phyloP scores from a whole-genome alignment of 495 filamentous ascomycete genomes.

The Penicillium cinerascens region DNA sequence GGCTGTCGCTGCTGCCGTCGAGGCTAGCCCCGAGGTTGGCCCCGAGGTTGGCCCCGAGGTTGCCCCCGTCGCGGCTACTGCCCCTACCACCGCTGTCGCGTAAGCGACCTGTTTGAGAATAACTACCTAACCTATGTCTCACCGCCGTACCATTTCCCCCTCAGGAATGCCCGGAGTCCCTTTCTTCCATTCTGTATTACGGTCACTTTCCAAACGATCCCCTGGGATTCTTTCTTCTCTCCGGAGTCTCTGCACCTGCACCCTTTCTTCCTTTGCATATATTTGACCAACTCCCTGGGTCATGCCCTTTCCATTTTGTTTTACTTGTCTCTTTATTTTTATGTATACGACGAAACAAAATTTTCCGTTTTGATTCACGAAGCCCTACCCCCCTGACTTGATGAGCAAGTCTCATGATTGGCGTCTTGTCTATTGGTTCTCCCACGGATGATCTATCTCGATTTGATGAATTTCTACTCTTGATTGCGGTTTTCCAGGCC shows the following conservation, averaged over 20 bases:
- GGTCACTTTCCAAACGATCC: conserved; percentile 30
- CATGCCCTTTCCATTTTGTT: conserved; percentile 1
- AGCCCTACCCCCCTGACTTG: conserved; percentile 12
- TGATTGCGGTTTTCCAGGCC: conserved; percentile 31
- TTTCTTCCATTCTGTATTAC: conserved; percentile 35
- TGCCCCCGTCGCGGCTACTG: conserved; percentile 39
- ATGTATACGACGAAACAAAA: conserved; percentile 44
- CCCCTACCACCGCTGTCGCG: conserved; percentile 54
- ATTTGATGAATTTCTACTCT: conserved; percentile 26
- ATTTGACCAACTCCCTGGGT: conserved; percentile 25
- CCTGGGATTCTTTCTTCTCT: conserved; percentile 21
- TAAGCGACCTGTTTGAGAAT: conserved; percentile 31
- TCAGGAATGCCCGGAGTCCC: conserved; percentile 20
- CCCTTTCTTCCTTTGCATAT: conserved; percentile 44
- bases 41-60: conserved; percentile 41
- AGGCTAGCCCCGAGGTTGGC: conserved; percentile 40
- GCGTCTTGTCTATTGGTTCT: conserved; percentile 42
- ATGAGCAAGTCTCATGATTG: conserved; percentile 42
- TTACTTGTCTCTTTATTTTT: conserved; percentile 5
- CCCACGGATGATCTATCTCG: conserved; percentile 30
- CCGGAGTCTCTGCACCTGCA: conserved; percentile 20
- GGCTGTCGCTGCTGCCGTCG: conserved; percentile 44
- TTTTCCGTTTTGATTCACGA: conserved; percentile 29
- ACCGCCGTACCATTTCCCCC: conserved; percentile 20
- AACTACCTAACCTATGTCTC: conserved; percentile 14